Evolutionary conservation across 495 filamentous ascomycete species (phyloP).

Genomic region (Trichocladium antarcticum): DNA sequence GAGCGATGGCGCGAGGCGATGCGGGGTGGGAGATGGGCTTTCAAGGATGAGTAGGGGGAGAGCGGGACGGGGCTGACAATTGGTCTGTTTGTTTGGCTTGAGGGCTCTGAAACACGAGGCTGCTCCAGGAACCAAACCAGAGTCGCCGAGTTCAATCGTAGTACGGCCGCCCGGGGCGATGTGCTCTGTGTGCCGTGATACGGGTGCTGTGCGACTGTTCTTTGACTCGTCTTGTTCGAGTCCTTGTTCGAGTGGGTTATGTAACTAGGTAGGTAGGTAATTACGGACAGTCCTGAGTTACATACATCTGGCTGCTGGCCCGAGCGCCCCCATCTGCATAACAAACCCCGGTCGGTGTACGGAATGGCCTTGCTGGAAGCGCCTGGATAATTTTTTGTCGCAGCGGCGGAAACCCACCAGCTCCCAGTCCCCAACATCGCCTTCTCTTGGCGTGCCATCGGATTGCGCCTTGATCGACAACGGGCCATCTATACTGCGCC

Average conservation of each 20-base stretch:
- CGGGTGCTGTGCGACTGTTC: too few relatives aligned
- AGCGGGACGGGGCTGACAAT: too few relatives aligned
- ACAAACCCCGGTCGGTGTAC: neutral
- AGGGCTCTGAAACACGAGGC: too few relatives aligned
- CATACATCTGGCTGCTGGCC: too few relatives aligned
- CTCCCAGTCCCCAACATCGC: constrained; percentile 10
- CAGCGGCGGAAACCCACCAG: constrained; percentile 14
- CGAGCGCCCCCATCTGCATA: constrained; percentile 10
- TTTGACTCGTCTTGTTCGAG: neutral
- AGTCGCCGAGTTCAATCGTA: too few relatives aligned
- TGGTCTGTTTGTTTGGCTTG: too few relatives aligned
- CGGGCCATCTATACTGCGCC: neutral
- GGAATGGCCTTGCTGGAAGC: neutral
- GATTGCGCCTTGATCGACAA: constrained; percentile 8
- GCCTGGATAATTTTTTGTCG: constrained; percentile 21
- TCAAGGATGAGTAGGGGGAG: constrained; percentile 66
- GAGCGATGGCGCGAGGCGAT: constrained; percentile 74
- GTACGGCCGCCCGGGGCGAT: too few relatives aligned
- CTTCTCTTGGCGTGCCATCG: constrained; percentile 10
- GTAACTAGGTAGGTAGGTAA: too few relatives aligned
- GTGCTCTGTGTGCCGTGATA: too few relatives aligned
- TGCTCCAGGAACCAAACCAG: too few relatives aligned
- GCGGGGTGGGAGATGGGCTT: constrained; percentile 66
- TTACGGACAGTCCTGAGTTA: too few relatives aligned
- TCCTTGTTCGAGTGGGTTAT: too few relatives aligned